Percentiles rank a stretch among this genome's conserved stretches.
phyloP scores from a whole-genome alignment of 208 protist species.

The Acanthamoeba polyphaga region DNA sequence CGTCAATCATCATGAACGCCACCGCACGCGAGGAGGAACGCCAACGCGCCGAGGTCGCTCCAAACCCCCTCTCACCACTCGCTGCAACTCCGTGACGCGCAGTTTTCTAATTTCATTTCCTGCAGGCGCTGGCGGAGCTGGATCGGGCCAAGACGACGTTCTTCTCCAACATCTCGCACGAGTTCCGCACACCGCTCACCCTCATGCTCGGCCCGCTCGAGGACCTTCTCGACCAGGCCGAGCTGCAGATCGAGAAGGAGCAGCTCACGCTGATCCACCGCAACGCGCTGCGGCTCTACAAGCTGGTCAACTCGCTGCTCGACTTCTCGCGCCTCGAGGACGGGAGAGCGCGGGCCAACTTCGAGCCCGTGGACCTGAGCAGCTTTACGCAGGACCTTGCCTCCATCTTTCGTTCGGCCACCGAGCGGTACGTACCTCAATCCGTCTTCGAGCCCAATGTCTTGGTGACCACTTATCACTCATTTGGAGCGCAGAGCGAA shows the following conservation, averaged over 20 bases:
- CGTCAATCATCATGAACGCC: background rate
- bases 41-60: background rate
- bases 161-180: conserved; percentile 80
- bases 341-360: conserved; percentile 69
- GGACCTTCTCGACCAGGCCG: background rate
- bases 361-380: conserved; percentile 79
- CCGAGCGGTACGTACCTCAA: too few species aligned
- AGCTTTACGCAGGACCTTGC: conserved; percentile 62
- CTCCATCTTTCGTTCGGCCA: conserved; percentile 40
- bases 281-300: conserved; percentile 71
- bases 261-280: conserved; percentile 55
- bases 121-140: conserved; percentile 73
- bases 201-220: conserved; percentile 80
- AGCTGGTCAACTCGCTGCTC: conserved; percentile 78
- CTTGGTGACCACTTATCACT: too few species aligned
- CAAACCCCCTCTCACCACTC: background rate
- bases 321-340: conserved; percentile 82
- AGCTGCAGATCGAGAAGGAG: background rate
- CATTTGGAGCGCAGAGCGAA: too few species aligned
- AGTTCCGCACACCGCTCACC: conserved; percentile 79
- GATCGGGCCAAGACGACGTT: conserved; percentile 77
- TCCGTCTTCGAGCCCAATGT: too few species aligned
- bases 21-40: conserved; percentile 44
- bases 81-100: too few species aligned
- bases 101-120: too few species aligned